A percentile compares a stretch with the other conserved stretches of the same genome.
Conservation (phyloP, 202 grass and related monocot species). For the Zizania palustris region DNA sequence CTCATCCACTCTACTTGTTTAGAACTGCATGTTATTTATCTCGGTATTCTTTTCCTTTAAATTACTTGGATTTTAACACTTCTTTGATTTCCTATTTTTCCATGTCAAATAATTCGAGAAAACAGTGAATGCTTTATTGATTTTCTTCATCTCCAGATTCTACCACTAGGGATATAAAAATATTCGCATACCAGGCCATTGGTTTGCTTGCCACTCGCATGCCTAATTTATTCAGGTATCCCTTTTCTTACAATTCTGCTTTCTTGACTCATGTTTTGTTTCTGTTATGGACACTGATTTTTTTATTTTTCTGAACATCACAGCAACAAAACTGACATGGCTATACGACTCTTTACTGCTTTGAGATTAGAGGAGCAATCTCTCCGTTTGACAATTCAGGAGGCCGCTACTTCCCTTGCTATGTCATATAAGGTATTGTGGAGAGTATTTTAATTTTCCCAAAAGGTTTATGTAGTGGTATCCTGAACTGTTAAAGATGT, state of each 20-base stretch:
- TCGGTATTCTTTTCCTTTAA: conserved; percentile 27
- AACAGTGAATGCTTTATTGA: conserved; percentile 26
- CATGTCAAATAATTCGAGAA: conserved; percentile 28
- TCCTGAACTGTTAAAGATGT: neutral
- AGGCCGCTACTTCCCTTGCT: conserved; percentile 80
- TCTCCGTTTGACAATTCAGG: conserved; percentile 78
- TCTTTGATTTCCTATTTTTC: conserved; percentile 20
- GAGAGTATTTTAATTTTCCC: conserved; percentile 22
- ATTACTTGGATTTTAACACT: conserved; percentile 2
- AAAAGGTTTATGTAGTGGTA: neutral
- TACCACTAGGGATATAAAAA: conserved; percentile 66
- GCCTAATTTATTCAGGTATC: conserved; percentile 93
- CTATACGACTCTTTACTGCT: conserved; percentile 78
- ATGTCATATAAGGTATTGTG: conserved; percentile 77
- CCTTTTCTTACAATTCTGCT: conserved; percentile 12
- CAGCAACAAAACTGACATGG: conserved; percentile 95
- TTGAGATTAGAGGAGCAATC: conserved; percentile 86
- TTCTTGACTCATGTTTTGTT: conserved; percentile 27
- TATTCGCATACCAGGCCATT: conserved; percentile 96
- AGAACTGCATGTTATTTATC: conserved; percentile 15
- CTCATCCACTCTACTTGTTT: conserved; percentile 39
- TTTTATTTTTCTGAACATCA: conserved; percentile 35
- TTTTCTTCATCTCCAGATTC: conserved; percentile 57
- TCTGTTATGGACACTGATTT: conserved; percentile 33
- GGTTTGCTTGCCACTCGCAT: conserved; percentile 90